phyloP scores from a whole-genome alignment of 495 filamentous ascomycete species.

The Talaromyces ruber region DNA sequence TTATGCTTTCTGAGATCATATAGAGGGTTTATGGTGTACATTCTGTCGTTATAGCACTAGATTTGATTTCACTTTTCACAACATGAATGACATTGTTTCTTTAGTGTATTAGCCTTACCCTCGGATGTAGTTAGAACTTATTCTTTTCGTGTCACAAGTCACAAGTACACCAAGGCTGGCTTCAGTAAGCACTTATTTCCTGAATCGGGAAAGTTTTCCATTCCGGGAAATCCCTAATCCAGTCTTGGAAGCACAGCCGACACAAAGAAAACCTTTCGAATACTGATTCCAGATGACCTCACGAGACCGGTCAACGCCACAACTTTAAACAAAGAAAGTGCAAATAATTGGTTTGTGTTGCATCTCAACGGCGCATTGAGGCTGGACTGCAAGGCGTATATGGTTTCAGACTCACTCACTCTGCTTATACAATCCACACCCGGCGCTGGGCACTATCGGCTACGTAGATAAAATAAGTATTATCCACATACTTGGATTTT shows the following conservation, averaged over 20 bases:
- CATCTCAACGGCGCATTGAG: background rate
- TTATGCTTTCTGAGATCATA: background rate
- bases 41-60: background rate
- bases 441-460: background rate
- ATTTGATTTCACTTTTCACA: background rate
- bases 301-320: background rate
- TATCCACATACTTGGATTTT: background rate
- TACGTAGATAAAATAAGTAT: background rate
- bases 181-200: background rate
- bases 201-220: background rate
- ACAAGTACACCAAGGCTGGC: background rate
- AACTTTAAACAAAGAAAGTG: background rate
- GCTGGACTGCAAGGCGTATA: background rate
- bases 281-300: background rate
- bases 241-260: background rate
- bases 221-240: background rate
- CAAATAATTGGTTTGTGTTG: background rate
- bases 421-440: background rate
- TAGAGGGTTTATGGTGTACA: background rate
- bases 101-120: background rate
- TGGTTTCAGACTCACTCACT: background rate
- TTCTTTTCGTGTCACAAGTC: background rate
- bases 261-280: background rate
- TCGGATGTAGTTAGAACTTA: background rate
- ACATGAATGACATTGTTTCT: background rate